Evolutionary conservation across 768 basidiomycete genomes (phyloP).

Genomic region (Naganishia onofrii): DNA sequence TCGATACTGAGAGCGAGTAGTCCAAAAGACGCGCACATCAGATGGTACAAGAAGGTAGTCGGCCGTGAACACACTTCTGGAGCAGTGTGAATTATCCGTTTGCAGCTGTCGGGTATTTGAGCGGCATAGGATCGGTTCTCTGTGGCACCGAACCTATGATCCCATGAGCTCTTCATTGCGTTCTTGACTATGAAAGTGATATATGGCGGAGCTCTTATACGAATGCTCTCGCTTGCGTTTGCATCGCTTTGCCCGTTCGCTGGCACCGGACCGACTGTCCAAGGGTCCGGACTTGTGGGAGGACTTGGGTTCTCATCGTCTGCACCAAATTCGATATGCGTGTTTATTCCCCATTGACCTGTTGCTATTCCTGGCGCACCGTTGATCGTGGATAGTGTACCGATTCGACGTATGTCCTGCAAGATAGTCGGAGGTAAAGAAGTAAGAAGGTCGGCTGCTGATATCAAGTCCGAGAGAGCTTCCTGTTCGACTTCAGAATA

Average conservation of each 20-base stretch:
- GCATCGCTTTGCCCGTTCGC: neutral
- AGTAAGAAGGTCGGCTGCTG: neutral
- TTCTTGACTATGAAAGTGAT: slow-evolving; percentile 24
- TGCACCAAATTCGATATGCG: neutral
- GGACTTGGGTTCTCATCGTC: neutral
- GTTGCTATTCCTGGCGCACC: neutral
- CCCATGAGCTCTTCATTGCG: slow-evolving; percentile 14
- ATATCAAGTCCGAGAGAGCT: neutral
- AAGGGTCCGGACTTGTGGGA: neutral
- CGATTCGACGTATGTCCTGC: neutral
- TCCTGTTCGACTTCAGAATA: neutral
- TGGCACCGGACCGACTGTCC: neutral
- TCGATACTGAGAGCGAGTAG: slow-evolving; percentile 9
- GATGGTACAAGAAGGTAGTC: slow-evolving; percentile 5
- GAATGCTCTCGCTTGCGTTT: neutral
- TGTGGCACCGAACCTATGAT: too few species aligned
- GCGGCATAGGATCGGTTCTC: too few species aligned
- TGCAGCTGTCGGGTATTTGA: neutral
- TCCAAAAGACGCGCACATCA: slow-evolving; percentile 14
- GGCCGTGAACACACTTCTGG: slow-evolving; percentile 15
- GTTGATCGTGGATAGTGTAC: neutral
- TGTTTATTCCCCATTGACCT: neutral
- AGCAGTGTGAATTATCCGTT: slow-evolving; percentile 12
- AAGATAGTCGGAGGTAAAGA: neutral
- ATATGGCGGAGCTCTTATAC: slow-evolving; percentile 17